A percentile compares a stretch with the other conserved stretches of the same genome.
phyloP scores from a whole-genome alignment of 2,329 filamentous ascomycete genomes.

The Fusarium paranaense region DNA sequence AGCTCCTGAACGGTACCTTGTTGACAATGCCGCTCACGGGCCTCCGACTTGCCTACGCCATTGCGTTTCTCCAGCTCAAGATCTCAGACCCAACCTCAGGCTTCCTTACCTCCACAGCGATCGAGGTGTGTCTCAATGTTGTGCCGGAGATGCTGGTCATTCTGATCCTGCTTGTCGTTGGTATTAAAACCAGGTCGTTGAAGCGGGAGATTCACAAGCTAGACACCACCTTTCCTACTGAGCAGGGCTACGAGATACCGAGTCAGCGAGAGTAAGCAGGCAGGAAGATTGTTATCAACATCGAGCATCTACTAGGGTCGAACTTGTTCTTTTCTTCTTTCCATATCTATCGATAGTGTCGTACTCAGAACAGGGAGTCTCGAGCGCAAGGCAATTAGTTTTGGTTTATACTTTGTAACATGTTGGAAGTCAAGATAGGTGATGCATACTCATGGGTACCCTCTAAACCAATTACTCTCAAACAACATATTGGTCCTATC shows the following conservation, averaged over 20 bases:
- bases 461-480: background rate
- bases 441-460: too few relatives aligned
- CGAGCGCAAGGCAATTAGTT: background rate
- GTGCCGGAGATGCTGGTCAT: constrained; percentile 15
- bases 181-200: constrained; percentile 4
- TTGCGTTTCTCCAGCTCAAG: constrained; percentile 9
- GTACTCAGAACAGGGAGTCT: background rate
- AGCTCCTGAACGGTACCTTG: constrained; percentile 9
- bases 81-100: constrained; percentile 7
- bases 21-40: background rate
- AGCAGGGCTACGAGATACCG: background rate
- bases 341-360: background rate
- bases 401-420: too few relatives aligned
- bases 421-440: too few relatives aligned
- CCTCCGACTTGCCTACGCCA: constrained; percentile 11
- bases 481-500: background rate
- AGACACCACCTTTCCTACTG: background rate
- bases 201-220: constrained; percentile 11
- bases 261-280: background rate
- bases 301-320: too few relatives aligned
- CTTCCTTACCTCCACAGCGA: constrained; percentile 9
- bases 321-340: background rate
- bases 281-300: too few relatives aligned
- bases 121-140: constrained; percentile 5
- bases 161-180: background rate